phyloP scores from a whole-genome alignment of 2,329 filamentous ascomycete species.

The Pseudogymnoascus sp. region DNA sequence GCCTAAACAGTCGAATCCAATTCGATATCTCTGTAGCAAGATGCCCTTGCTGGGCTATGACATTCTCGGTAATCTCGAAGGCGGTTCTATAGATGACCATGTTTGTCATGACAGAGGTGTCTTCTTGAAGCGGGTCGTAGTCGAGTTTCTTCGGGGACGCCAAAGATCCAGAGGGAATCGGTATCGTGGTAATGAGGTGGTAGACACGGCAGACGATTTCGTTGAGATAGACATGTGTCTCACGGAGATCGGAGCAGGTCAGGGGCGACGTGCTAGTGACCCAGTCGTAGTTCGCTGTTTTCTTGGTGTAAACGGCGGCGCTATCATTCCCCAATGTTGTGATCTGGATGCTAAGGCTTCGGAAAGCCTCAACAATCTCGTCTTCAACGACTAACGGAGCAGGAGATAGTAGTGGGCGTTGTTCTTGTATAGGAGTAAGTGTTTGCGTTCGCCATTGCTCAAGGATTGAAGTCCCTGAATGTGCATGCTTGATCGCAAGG shows the following conservation, averaged over 20 bases:
- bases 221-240: conserved; percentile 17
- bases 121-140: not conserved
- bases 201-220: conserved; percentile 17
- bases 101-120: not conserved
- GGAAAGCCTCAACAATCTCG: conserved; percentile 20
- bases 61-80: conserved; percentile 10
- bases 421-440: not conserved
- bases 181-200: conserved; percentile 17
- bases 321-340: conserved; percentile 4
- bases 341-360: conserved; percentile 17
- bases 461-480: conserved; percentile 6
- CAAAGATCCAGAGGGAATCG: conserved; percentile 4
- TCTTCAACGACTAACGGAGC: conserved; percentile 16
- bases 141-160: not conserved
- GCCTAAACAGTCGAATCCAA: conserved; percentile 18
- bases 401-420: conserved; percentile 2
- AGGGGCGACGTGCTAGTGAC: conserved; percentile 13
- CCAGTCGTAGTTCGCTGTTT: not conserved
- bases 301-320: conserved; percentile 11
- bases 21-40: conserved; percentile 15
- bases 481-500: conserved; percentile 8
- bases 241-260: conserved; percentile 13
- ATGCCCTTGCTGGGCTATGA: conserved; percentile 16
- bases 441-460: conserved; percentile 1
- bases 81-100: not conserved